Percentiles rank a stretch among this genome's conserved stretches.
phyloP scores from a whole-genome alignment of 78 protist species.

The Dictyostelium discoideum region dicty_2.7 NC_007090.3:4689001-4689500 shows the following conservation, averaged over 20 bases:
- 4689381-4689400: slow-evolving; percentile 90
- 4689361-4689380: slow-evolving; percentile 66
- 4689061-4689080: no score
- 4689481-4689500: slow-evolving; percentile 92
- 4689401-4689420: slow-evolving; percentile 95
- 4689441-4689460: slow-evolving; percentile 96
- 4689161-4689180: slow-evolving; percentile 83
- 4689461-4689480: slow-evolving; percentile 97
- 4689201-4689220: slow-evolving; percentile 93
- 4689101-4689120: background rate
- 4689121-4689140: slow-evolving; percentile 86
- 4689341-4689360: slow-evolving; percentile 76
- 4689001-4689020: no score
- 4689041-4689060: no score
- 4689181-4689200: slow-evolving; percentile 96
- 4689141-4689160: slow-evolving; percentile 98
- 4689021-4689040: no score
- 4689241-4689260: slow-evolving; percentile 64
- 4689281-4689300: slow-evolving; percentile 53
- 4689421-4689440: slow-evolving; percentile 99
- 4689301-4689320: slow-evolving; percentile 78
- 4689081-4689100: no score
- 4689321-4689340: slow-evolving; percentile 83
- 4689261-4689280: slow-evolving; percentile 63
- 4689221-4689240: slow-evolving; percentile 83